phyloP scores from a whole-genome alignment of 768 basidiomycete genomes.

The Scleroderma bovista region DNA sequence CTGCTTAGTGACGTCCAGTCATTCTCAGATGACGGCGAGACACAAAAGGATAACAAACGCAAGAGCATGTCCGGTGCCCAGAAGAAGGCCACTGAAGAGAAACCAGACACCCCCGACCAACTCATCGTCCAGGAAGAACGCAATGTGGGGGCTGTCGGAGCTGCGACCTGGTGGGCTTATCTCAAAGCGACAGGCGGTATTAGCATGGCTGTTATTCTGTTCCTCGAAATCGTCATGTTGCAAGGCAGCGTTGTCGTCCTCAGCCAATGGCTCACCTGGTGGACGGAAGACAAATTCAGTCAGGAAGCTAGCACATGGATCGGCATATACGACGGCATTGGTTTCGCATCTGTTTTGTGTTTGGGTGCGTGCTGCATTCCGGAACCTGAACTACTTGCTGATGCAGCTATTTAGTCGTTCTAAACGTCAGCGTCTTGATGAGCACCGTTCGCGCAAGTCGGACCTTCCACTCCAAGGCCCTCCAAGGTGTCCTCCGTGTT shows the following conservation, averaged over 20 bases:
- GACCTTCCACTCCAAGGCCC: constrained; percentile 19
- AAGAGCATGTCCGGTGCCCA: constrained; percentile 11
- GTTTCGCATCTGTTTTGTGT: constrained; percentile 11
- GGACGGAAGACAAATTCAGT: constrained; percentile 20
- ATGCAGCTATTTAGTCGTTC: constrained; percentile 12
- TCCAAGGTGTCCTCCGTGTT: constrained; percentile 19
- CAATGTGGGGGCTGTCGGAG: constrained; percentile 16
- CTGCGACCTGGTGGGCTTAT: constrained; percentile 26
- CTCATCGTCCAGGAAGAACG: constrained; percentile 24
- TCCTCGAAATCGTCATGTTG: constrained; percentile 16
- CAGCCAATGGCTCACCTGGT: constrained; percentile 28
- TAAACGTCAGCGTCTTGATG: constrained; percentile 20
- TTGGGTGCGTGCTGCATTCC: constrained; percentile 11
- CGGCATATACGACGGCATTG: constrained; percentile 25
- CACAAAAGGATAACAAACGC: constrained; percentile 15
- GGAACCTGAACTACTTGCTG: neutral
- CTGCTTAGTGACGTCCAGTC: constrained; percentile 18
- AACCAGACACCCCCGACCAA: constrained; percentile 7
- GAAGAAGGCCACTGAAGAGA: constrained; percentile 9
- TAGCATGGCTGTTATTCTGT: constrained; percentile 13
- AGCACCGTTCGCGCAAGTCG: constrained; percentile 25
- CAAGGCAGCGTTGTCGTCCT: constrained; percentile 21
- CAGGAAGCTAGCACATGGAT: constrained; percentile 23
- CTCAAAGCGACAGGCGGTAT: constrained; percentile 25
- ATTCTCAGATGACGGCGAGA: constrained; percentile 4